phyloP scores from a whole-genome alignment of 2,329 filamentous ascomycete species.

The Botrytis fabae region DNA sequence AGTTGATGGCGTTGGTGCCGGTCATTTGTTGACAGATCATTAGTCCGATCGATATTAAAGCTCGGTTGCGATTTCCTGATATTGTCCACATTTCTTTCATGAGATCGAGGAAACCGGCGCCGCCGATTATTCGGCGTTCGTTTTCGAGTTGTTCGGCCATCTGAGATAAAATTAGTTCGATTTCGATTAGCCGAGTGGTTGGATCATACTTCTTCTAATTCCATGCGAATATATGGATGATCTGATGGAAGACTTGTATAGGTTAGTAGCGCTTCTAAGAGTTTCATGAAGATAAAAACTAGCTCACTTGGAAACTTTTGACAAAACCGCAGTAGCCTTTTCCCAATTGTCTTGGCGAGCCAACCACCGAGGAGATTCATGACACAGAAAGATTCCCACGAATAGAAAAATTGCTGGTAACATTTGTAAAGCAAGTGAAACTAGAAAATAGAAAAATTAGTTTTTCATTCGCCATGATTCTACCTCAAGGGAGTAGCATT shows the following conservation, averaged over 20 bases:
- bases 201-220: constrained; percentile 51
- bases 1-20: constrained; percentile 55
- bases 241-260: constrained; percentile 51
- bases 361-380: constrained; percentile 65
- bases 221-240: constrained; percentile 55
- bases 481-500: background rate
- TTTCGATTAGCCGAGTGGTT: background rate
- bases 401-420: constrained; percentile 64
- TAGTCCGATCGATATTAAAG: constrained; percentile 61
- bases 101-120: constrained; percentile 49
- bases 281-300: constrained; percentile 14
- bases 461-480: no score
- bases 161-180: constrained; percentile 19
- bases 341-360: constrained; percentile 70
- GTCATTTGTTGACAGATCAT: constrained; percentile 65
- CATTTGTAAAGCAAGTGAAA: constrained; percentile 65
- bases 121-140: constrained; percentile 51
- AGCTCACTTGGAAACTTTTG: constrained; percentile 46
- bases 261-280: constrained; percentile 43
- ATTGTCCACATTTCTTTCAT: constrained; percentile 63
- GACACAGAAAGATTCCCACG: constrained; percentile 60
- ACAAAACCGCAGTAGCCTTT: constrained; percentile 56
- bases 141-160: constrained; percentile 50
- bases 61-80: constrained; percentile 62
- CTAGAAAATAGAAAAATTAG: constrained; percentile 48